phyloP scores from a whole-genome alignment of 2,329 filamentous ascomycete species.

The Claviceps citrina region DNA sequence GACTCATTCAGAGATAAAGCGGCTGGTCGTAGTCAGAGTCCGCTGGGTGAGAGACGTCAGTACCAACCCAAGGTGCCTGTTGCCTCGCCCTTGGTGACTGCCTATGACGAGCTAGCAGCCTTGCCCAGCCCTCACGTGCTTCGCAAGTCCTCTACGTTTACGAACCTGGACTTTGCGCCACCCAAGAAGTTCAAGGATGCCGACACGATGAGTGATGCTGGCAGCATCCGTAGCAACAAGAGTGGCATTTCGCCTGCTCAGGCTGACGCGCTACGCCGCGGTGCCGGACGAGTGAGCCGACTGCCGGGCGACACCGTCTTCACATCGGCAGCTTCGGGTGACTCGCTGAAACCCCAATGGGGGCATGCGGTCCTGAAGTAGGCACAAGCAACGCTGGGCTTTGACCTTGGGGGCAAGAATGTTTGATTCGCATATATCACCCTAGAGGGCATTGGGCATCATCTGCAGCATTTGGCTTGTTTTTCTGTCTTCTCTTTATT shows the following conservation, averaged over 20 bases:
- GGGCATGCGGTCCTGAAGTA: conserved; percentile 32
- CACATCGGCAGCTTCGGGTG: conserved; percentile 50
- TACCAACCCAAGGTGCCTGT: conserved; percentile 61
- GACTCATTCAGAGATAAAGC: conserved; percentile 49
- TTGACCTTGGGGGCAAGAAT: background rate
- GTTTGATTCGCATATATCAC: background rate
- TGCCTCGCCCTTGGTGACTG: conserved; percentile 63
- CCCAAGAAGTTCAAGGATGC: conserved; percentile 55
- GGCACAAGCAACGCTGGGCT: background rate
- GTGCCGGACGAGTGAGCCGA: conserved; percentile 74
- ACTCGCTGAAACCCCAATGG: conserved; percentile 46
- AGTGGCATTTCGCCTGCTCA: conserved; percentile 60
- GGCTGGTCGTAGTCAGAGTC: conserved; percentile 52
- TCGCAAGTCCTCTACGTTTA: conserved; percentile 66
- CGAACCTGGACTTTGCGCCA: conserved; percentile 64
- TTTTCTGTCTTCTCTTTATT: background rate
- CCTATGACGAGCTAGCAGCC: conserved; percentile 72
- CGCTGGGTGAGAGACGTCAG: conserved; percentile 47
- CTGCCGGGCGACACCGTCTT: conserved; percentile 72
- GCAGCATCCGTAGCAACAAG: conserved; percentile 49
- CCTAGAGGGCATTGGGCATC: background rate
- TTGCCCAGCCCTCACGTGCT: conserved; percentile 79
- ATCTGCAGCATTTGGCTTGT: conserved; percentile 4
- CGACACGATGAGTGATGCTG: conserved; percentile 47
- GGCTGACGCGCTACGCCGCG: conserved; percentile 56